These are phyloP conservation scores for Mortierella sp. DNA, from an alignment of 371 early-diverging fungal species.

Conservation along the genomic window DNA sequence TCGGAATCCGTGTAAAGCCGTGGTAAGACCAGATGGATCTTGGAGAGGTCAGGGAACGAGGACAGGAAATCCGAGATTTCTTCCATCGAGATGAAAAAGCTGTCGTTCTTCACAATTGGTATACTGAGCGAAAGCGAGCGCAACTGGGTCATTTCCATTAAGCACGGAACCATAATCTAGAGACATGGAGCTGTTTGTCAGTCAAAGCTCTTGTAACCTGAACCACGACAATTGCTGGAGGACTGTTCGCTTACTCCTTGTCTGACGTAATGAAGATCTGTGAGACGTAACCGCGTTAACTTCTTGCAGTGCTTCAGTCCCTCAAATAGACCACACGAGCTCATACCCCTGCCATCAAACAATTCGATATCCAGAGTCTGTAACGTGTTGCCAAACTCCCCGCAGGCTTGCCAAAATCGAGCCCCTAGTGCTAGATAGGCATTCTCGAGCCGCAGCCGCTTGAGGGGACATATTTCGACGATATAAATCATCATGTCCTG, in stretches of 20 bases:
- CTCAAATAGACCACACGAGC: conserved; percentile 39
- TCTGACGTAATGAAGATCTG: conserved; percentile 20
- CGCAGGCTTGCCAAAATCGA: conserved; percentile 40
- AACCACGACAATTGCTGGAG: neutral
- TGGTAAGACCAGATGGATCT: conserved; percentile 22
- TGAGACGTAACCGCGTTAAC: conserved; percentile 26
- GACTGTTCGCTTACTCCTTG: conserved; percentile 16
- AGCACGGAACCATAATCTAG: conserved; percentile 28
- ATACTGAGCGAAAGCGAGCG: conserved; percentile 20
- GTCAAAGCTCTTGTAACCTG: neutral
- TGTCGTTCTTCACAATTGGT: conserved; percentile 14
- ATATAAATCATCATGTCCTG: conserved; percentile 27
- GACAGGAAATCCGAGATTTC: conserved; percentile 20
- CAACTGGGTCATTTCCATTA: conserved; percentile 8
- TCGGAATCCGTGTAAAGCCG: conserved; percentile 16
- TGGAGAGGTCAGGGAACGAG: conserved; percentile 20
- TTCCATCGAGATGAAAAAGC: conserved; percentile 27
- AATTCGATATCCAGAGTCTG: conserved; percentile 27
- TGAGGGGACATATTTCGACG: conserved; percentile 34
- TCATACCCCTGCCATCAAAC: conserved; percentile 31
- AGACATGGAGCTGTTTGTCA: neutral
- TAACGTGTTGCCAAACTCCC: conserved; percentile 19
- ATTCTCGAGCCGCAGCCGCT: conserved; percentile 27
- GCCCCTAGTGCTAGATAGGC: conserved; percentile 32
- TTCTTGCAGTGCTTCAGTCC: conserved; percentile 13